Percentiles rank a stretch among this genome's conserved stretches.
Evolutionary conservation across 371 early-diverging fungal genomes (phyloP).

Genomic region (Phascolomyces articulosus): DNA sequence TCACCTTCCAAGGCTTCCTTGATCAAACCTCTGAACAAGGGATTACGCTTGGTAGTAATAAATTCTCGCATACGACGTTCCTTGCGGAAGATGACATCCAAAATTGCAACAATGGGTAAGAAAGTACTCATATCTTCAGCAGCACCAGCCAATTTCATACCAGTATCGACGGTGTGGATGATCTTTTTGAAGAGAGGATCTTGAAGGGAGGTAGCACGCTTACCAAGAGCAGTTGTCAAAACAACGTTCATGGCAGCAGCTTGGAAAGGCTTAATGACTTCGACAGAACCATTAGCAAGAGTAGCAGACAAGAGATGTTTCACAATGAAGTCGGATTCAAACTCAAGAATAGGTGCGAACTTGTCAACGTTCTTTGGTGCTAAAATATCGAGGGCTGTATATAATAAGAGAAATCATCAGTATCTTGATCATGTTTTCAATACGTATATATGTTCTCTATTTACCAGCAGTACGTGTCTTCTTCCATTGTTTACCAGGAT

Average conservation of each 20-base stretch:
- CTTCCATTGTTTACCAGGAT: constrained; percentile 18
- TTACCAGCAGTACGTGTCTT: constrained; percentile 17
- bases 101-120: constrained; percentile 16
- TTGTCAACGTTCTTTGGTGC: constrained; percentile 17
- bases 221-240: constrained; percentile 13
- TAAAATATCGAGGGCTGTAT: constrained; percentile 17
- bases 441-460: background rate
- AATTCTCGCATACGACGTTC: constrained; percentile 7
- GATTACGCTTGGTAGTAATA: constrained; percentile 11
- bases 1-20: constrained; percentile 11
- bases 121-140: constrained; percentile 23
- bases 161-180: constrained; percentile 7
- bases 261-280: constrained; percentile 17
- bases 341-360: constrained; percentile 6
- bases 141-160: constrained; percentile 16
- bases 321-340: constrained; percentile 12
- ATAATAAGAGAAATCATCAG: background rate
- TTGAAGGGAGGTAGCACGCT: constrained; percentile 12
- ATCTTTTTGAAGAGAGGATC: constrained; percentile 18
- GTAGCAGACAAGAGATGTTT: constrained; percentile 10
- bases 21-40: constrained; percentile 15
- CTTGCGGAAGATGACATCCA: constrained; percentile 14
- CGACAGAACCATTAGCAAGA: background rate
- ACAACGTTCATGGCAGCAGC: constrained; percentile 18
- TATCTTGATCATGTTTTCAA: background rate